Evolutionary conservation across 345 rosid genomes (phyloP).

Genomic region (Salix arbutifolia): DNA sequence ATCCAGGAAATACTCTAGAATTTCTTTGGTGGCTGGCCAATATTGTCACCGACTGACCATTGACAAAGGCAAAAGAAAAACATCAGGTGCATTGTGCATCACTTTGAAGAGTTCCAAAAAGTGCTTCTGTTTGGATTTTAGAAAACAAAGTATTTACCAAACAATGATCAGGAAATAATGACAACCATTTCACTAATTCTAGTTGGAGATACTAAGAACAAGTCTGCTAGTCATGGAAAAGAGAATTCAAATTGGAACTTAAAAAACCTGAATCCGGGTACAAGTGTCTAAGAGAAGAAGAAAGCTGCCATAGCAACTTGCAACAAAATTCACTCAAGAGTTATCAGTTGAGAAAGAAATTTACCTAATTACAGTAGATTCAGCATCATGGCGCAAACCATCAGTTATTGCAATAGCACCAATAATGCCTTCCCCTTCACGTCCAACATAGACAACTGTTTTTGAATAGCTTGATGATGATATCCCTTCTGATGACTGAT

Average conservation of each 20-base stretch:
- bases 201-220: not conserved
- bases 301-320: not conserved
- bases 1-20: not conserved
- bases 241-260: not conserved
- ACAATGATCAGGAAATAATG: not conserved
- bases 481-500: slow-evolving; percentile 32
- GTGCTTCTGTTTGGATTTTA: not conserved
- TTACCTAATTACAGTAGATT: slow-evolving; percentile 70
- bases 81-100: not conserved
- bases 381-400: slow-evolving; percentile 73
- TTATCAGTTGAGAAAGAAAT: not conserved
- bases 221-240: not conserved
- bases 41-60: not conserved
- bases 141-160: not conserved
- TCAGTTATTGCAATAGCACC: slow-evolving; percentile 89
- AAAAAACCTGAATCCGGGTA: not conserved
- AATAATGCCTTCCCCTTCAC: slow-evolving; percentile 78
- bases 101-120: not conserved
- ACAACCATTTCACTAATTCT: not conserved
- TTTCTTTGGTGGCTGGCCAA: not conserved
- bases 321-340: not conserved
- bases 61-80: not conserved
- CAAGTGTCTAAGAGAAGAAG: not conserved
- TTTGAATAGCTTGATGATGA: slow-evolving; percentile 58
- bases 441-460: slow-evolving; percentile 81